Evolutionary conservation across 495 filamentous ascomycete genomes (phyloP), one percentile per base, ranked within the genome.

Genomic region (Lasiosphaeria hispida): DNA sequence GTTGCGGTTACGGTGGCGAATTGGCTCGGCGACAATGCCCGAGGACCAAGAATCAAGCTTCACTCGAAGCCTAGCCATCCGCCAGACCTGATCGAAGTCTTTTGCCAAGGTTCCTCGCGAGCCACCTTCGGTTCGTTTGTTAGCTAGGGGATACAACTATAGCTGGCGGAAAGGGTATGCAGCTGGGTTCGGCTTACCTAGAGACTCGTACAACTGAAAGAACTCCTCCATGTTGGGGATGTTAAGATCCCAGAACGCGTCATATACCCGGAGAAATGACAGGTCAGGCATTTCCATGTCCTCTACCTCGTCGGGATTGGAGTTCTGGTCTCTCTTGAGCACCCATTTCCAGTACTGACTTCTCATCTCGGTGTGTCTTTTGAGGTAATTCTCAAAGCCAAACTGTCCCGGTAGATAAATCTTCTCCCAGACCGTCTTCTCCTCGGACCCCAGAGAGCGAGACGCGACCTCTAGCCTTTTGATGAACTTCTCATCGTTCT

Each of bases 401-500:
- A 33, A 48, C 30, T 37, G 19, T 18, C 47, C 42, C 13, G 49
- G 39, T 11, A 36, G 38, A 5, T 11, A 3, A 38, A 43, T 48
- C 53, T 15, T 49, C 19, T 30, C 18, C 61, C 58, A 62, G 10
- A 62, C 48, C 0, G 64, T 37, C 33, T 61, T 43, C 35, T 45
- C 60, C 23, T 48, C 19, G n/a, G 51, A 67, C 5, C 69, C 69
- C 10, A 67, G 61, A n/a, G 53, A 61, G 7, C 61, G 59, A 11
- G 64, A 61, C 0, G 67, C 42, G 7, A 17, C 38, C 15, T 66
- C 65, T 18, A 74, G 47, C 14, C 68, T 72, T 17, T 63, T 43
- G n/a, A 76, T 42, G 18, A 48, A 33, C 40, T 50, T 45, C 23
- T 61, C 50, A 2, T 67, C 56, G 1, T 18, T 10, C 2, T 55